Percentiles rank a stretch among this genome's conserved stretches.
These are phyloP conservation scores for Mycosarcoma mackinlayi DNA, from an alignment of 1,284 basidiomycete species.

Conservation along the genomic window DNA sequence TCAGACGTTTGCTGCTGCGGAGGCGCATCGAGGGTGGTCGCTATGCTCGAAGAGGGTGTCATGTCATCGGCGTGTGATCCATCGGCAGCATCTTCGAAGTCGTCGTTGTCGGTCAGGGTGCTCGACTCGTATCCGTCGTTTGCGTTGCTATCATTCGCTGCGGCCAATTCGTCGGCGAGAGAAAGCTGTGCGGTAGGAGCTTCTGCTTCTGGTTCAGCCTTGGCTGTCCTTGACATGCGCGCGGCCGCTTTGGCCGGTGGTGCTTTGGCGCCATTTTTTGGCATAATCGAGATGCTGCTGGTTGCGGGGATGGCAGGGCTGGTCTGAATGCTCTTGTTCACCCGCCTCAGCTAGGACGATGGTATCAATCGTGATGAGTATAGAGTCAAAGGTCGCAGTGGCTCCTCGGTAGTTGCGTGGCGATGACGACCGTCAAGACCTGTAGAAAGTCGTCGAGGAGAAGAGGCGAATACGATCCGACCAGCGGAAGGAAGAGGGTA, in stretches of 20 bases:
- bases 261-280: conserved; percentile 20
- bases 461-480: conserved; percentile 10
- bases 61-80: conserved; percentile 29
- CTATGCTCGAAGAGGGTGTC: conserved; percentile 25
- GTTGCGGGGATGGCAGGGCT: background rate
- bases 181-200: conserved; percentile 11
- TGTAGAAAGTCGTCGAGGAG: conserved; percentile 4
- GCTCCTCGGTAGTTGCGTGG: too few relatives aligned
- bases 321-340: too few relatives aligned
- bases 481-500: conserved; percentile 20
- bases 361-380: too few relatives aligned
- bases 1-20: background rate
- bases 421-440: too few relatives aligned
- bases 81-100: conserved; percentile 49
- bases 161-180: conserved; percentile 31
- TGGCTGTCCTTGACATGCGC: conserved; percentile 4
- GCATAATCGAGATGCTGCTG: conserved; percentile 1
- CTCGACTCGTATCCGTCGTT: conserved; percentile 40
- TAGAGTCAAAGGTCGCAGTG: too few relatives aligned
- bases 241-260: conserved; percentile 7
- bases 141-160: conserved; percentile 4
- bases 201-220: conserved; percentile 1
- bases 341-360: too few relatives aligned
- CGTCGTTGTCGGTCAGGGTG: conserved; percentile 45
- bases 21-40: conserved; percentile 6